Base-by-base conservation (phyloP, 192 early-diverging fungal genomes). In the Gonapodya prolifera region DNA sequence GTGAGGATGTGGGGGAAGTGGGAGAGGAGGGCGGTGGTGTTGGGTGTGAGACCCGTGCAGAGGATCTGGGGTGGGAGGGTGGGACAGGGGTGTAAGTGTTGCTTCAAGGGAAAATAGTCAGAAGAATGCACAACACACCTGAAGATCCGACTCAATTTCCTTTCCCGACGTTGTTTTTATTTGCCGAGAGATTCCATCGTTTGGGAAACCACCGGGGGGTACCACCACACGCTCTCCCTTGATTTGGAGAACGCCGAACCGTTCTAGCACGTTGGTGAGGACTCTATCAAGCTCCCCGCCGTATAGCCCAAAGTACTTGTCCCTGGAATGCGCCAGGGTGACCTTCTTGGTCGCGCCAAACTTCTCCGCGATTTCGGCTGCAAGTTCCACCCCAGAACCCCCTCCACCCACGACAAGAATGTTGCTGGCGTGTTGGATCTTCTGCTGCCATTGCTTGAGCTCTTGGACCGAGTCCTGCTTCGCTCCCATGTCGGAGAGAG, bases 361-460 rank as follows among this genome's bases (percentile, higher is more conserved):
- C 76, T 87, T 82, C 18, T 86, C 85, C 13, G 82, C 82, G 79
- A 93, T 89, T 80, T 96, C 94, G 0, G 85, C 90, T 2, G 93
- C 92, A 77, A 93, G 76, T 77, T 94, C 94, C 35, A 93, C 82
- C 33, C 92, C 94, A 2, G 90, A 88, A 16, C 91, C 88, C n/a
- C 93, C 93, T 30, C 89, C 93, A 61, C 93, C 93, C 35, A 91
- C 88, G 8, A 94, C 80, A 17, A 93, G 69, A 23, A 92, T 83
- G 31, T 85, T 85, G 61, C 86, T 83, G 17, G 90, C 84, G 31
- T 82, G 73, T 29, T 80, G 79, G 77, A 94, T 89, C 77, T 88
- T 84, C 18, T 85, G 81, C 36, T 89, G 88, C 23, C 80, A 86
- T 18, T 79, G 69, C n/a, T 84, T 81, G 33, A 90, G 36, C 18